Evolutionary conservation across 2,329 filamentous ascomycete species (phyloP).

Genomic region (Cordyceps tenuipes): DNA sequence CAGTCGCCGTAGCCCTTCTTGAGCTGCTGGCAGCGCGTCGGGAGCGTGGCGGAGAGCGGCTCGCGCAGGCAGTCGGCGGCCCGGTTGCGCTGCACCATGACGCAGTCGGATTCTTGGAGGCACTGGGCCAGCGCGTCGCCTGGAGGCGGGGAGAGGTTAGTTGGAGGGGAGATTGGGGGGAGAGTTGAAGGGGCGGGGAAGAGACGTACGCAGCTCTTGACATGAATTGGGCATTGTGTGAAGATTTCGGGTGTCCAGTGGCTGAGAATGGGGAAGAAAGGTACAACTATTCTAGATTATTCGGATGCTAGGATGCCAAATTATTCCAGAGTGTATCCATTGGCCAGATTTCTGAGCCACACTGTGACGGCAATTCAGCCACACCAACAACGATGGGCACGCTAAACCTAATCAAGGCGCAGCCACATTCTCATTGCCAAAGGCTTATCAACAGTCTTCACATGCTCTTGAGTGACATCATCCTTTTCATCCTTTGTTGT

Average conservation of each 20-base stretch:
- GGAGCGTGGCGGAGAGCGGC: slow-evolving; percentile 73
- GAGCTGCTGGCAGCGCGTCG: slow-evolving; percentile 82
- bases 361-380: not conserved
- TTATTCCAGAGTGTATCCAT: not conserved
- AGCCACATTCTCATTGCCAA: not conserved
- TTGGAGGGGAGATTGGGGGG: not conserved
- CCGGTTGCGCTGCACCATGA: slow-evolving; percentile 82
- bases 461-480: slow-evolving; percentile 19
- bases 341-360: not conserved
- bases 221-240: slow-evolving; percentile 85
- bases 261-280: not conserved
- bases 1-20: slow-evolving; percentile 91
- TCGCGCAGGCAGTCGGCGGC: slow-evolving; percentile 81
- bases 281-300: not conserved
- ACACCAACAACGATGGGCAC: not conserved
- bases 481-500: not conserved
- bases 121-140: slow-evolving; percentile 88
- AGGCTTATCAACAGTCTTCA: not conserved
- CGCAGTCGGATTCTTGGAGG: slow-evolving; percentile 92
- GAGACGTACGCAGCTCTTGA: slow-evolving; percentile 79
- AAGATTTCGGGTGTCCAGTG: not conserved
- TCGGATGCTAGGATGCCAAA: not conserved
- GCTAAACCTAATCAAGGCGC: not conserved
- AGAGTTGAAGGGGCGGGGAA: too few relatives aligned
- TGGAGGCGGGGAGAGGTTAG: slow-evolving; percentile 29